Base-by-base conservation (phyloP, 106 monocot genomes). In the Posidonia australis region DNA sequence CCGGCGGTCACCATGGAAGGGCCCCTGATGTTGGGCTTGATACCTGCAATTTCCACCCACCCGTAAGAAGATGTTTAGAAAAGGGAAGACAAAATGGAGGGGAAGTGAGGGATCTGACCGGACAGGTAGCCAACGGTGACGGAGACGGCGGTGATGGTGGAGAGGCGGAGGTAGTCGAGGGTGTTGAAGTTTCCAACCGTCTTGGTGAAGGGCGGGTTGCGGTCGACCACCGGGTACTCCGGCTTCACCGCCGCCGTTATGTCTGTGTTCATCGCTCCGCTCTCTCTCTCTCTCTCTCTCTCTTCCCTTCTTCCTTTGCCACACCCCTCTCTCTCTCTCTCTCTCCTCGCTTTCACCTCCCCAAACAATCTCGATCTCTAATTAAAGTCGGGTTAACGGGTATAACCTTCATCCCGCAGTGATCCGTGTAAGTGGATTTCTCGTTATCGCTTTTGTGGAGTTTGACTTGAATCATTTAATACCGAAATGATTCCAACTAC, bases 71-170 rank as follows among this genome's bases (percentile, higher is more conserved):
- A 67, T 32, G 32, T 64, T 67, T 48, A 76, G 55, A 69, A 64
- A n/a, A 27, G 29, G 28, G 25, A 25, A 11, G 42, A n/a, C n/a
- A n/a, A n/a, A n/a, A n/a, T n/a, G 18, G 17, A 16, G 20, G 12
- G 22, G 19, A 42, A 59, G 1, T 6, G n/a, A 5, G 51, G 42
- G 16, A 52, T 60, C 41, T 29, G 16, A 96, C 94, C 94, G 53
- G 94, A 96, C 65, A 96, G 96, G 67, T 96, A 96, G n/a, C 96
- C 96, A 47, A 96, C 90, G 73, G 96, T 82, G 87, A 96, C 80
- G 78, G 96, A 86, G 70, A 96, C 79, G 78, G 71, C 96, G 72
- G 96, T 78, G 78, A 96, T 79, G 71, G 96, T 96, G 69, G 70
- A 71, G 74, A 96, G 78, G 70, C 96, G 96, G 76, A 96, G 78